Conservation (phyloP, 495 filamentous ascomycete genomes). For the Trichocladium antarcticum region DNA sequence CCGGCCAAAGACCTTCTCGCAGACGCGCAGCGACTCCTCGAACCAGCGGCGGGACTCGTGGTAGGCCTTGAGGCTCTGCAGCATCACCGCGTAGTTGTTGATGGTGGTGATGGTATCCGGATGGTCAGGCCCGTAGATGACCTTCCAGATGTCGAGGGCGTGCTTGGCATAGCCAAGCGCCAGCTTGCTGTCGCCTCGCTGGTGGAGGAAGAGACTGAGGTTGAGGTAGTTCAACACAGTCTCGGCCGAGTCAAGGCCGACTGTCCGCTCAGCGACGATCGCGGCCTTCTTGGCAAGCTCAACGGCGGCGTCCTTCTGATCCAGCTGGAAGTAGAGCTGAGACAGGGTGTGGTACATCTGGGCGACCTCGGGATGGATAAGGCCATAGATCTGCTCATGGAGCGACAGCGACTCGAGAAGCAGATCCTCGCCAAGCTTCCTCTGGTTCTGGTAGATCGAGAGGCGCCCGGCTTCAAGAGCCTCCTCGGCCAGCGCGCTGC, state of each 20-base stretch:
- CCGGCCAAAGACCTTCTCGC: slow-evolving; percentile 77
- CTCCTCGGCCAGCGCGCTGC: slow-evolving; percentile 85
- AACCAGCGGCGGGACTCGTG: slow-evolving; percentile 92
- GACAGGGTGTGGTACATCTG: slow-evolving; percentile 89
- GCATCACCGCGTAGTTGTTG: slow-evolving; percentile 98
- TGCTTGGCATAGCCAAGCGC: slow-evolving; percentile 82
- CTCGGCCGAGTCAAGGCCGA: slow-evolving; percentile 88
- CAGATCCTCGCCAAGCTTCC: slow-evolving; percentile 91
- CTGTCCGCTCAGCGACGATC: slow-evolving; percentile 87
- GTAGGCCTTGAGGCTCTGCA: slow-evolving; percentile 86
- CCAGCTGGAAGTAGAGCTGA: slow-evolving; percentile 88
- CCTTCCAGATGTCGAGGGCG: slow-evolving; percentile 90
- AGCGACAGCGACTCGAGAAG: slow-evolving; percentile 89
- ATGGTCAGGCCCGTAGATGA: slow-evolving; percentile 87
- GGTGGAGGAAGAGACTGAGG: slow-evolving; percentile 88
- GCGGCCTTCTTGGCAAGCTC: slow-evolving; percentile 94
- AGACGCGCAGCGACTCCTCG: slow-evolving; percentile 76
- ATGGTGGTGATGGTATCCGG: slow-evolving; percentile 97
- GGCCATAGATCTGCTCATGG: slow-evolving; percentile 98
- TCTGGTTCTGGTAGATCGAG: slow-evolving; percentile 86
- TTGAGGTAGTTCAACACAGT: slow-evolving; percentile 93
- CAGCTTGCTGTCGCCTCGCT: slow-evolving; percentile 70
- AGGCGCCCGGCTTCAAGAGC: slow-evolving; percentile 90
- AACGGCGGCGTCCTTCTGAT: slow-evolving; percentile 89
- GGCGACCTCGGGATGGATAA: slow-evolving; percentile 92